Evolutionary conservation across 208 protist genomes (phyloP).

Genomic region (Porcisia hertigi): DNA sequence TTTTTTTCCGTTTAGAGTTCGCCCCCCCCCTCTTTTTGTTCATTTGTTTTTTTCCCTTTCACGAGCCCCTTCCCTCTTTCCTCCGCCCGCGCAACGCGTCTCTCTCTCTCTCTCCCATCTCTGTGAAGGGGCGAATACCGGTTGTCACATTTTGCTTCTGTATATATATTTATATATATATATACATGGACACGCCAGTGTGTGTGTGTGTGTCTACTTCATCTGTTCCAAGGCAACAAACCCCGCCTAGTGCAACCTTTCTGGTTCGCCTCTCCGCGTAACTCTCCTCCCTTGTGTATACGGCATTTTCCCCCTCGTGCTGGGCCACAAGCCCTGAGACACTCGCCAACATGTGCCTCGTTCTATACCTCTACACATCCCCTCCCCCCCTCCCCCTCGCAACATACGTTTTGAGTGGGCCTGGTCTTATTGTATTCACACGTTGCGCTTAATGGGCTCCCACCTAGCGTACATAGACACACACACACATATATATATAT

Average conservation of each 20-base stretch:
- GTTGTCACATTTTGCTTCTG: no score
- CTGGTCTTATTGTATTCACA: not conserved
- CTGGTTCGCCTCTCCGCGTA: not conserved
- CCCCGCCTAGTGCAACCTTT: not conserved
- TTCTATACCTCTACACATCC: not conserved
- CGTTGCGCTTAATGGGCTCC: not conserved
- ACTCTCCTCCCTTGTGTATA: not conserved
- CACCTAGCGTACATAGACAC: constrained; percentile 1
- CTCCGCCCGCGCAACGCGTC: no score
- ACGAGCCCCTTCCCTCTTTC: no score
- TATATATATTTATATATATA: no score
- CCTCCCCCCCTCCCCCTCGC: not conserved
- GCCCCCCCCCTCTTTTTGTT: no score
- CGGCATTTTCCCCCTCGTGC: not conserved
- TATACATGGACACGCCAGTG: no score
- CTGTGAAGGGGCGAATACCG: no score
- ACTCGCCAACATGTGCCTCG: not conserved
- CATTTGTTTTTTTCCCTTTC: no score
- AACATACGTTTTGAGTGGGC: not conserved
- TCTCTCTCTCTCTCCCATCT: no score
- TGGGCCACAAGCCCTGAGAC: not conserved
- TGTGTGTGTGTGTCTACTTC: no score
- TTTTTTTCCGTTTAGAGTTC: no score
- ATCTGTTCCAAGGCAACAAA: no score
- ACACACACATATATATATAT: not conserved